Conservation (phyloP, 129 eudicot genomes). For the Oenanthe sinensis region DNA sequence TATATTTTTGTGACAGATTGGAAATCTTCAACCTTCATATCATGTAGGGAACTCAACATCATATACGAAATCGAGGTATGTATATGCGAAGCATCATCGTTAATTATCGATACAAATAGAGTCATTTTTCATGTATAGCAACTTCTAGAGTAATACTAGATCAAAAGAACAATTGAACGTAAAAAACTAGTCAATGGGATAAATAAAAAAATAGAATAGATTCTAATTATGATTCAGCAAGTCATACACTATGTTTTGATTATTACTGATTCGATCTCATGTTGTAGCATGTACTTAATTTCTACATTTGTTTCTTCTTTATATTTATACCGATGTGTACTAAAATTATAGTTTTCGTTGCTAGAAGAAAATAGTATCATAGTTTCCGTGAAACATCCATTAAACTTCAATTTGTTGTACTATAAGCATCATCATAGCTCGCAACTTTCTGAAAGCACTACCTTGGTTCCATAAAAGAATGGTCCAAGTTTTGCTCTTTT, state of each 20-base stretch:
- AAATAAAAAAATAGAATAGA: too few relatives aligned
- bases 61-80: constrained; percentile 36
- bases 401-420: background rate
- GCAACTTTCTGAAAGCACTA: background rate
- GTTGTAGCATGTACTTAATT: background rate
- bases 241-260: background rate
- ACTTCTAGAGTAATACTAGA: background rate
- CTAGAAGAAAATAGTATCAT: background rate
- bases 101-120: background rate
- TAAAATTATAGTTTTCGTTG: background rate
- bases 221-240: background rate
- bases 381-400: background rate
- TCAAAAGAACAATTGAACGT: background rate
- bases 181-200: background rate
- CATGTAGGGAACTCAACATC: constrained; percentile 27
- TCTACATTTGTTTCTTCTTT: background rate
- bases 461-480: background rate
- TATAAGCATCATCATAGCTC: background rate
- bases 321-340: background rate
- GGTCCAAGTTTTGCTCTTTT: background rate
- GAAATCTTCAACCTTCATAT: constrained; percentile 19
- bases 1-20: constrained; percentile 21
- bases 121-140: background rate
- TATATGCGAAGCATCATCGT: background rate
- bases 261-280: background rate